phyloP scores from a whole-genome alignment of 2,329 filamentous ascomycete species.

The Phyllosticta ampelicida region DNA sequence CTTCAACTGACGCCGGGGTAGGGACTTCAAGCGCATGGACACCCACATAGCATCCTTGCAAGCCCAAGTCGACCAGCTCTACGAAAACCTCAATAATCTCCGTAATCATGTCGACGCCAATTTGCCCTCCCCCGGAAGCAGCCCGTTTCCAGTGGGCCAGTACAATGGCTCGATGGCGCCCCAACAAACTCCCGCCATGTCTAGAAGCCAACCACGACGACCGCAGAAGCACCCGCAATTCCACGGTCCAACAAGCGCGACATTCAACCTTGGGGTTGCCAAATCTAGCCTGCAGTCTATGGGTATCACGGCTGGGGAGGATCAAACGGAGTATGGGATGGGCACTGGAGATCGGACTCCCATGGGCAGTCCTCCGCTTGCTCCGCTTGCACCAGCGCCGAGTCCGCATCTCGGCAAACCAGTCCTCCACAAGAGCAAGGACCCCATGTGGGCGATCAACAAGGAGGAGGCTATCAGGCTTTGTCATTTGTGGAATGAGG shows the following conservation, averaged over 20 bases:
- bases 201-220: background rate
- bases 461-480: constrained; percentile 72
- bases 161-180: constrained; percentile 28
- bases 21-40: constrained; percentile 74
- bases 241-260: constrained; percentile 73
- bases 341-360: constrained; percentile 45
- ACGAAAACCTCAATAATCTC: constrained; percentile 58
- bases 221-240: constrained; percentile 51
- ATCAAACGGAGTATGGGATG: constrained; percentile 49
- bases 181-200: constrained; percentile 13
- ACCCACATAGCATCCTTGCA: constrained; percentile 64
- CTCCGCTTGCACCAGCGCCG: constrained; percentile 14
- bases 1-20: constrained; percentile 16
- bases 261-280: constrained; percentile 77
- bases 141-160: constrained; percentile 15
- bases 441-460: constrained; percentile 70
- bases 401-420: constrained; percentile 10
- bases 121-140: constrained; percentile 3
- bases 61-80: constrained; percentile 72
- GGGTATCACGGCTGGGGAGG: constrained; percentile 62
- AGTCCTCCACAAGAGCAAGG: constrained; percentile 42
- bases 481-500: constrained; percentile 73
- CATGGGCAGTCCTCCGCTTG: constrained; percentile 33
- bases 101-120: constrained; percentile 38
- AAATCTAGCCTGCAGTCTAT: constrained; percentile 80